A percentile compares a stretch with the other conserved stretches of the same genome.
phyloP scores from a whole-genome alignment of 2,329 filamentous ascomycete species.

The Beauveria bassiana region DNA sequence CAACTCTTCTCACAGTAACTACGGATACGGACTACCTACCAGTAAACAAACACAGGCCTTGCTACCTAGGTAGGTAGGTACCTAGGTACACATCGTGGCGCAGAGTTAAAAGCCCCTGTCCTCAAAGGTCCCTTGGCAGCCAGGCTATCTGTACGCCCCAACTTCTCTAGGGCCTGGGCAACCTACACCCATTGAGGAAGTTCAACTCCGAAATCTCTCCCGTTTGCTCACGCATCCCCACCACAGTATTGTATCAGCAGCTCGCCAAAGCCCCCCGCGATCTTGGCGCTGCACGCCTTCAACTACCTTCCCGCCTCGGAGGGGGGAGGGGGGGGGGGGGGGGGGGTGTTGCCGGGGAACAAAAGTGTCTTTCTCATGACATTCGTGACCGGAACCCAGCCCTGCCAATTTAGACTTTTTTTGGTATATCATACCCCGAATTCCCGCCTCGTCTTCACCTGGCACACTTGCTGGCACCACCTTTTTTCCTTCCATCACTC shows the following conservation, averaged over 20 bases:
- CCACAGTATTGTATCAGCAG: neutral
- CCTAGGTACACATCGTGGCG: neutral
- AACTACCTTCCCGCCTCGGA: neutral
- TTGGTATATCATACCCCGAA: neutral
- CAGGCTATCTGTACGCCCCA: conserved; percentile 2
- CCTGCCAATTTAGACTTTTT: conserved; percentile 1
- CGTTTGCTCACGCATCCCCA: neutral
- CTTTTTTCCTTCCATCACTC: neutral
- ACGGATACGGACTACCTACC: too few species aligned
- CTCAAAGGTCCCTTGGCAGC: neutral
- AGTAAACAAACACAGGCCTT: neutral
- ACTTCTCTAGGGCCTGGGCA: conserved; percentile 1
- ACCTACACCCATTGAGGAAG: conserved; percentile 10
- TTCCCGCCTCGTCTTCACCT: neutral
- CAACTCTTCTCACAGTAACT: too few species aligned
- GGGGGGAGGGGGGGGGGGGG: neutral
- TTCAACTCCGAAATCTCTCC: conserved; percentile 2
- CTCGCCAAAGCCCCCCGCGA: conserved; percentile 3
- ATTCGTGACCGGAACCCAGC: neutral
- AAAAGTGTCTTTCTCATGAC: neutral
- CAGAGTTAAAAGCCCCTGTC: neutral
- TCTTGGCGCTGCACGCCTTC: conserved; percentile 5
- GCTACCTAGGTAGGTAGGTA: too few species aligned
- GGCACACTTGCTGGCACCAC: neutral
- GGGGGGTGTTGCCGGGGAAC: too few species aligned